A percentile compares a stretch with the other conserved stretches of the same genome.
Conservation (phyloP, 345 rosid species). For the Bruguiera sexangula region DNA sequence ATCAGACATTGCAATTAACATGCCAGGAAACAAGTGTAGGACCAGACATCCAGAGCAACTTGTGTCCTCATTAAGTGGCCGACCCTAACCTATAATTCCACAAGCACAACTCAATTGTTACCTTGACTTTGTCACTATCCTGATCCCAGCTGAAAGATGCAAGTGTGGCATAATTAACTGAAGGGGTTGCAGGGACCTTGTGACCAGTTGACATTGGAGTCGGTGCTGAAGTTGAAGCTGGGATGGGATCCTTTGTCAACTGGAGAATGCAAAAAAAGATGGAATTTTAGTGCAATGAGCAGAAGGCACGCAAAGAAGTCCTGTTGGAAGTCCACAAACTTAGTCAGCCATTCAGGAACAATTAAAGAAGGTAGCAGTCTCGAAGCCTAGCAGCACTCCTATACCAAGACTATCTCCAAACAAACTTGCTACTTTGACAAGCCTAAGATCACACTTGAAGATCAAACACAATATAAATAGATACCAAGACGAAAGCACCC, state of each 20-base stretch:
- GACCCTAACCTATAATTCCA: background rate
- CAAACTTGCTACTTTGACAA: no score
- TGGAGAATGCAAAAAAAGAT: background rate
- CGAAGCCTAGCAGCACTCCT: no score
- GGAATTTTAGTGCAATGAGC: background rate
- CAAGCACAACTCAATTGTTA: constrained; percentile 12
- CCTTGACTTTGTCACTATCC: constrained; percentile 94
- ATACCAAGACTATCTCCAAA: no score
- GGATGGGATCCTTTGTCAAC: constrained; percentile 38
- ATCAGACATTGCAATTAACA: background rate
- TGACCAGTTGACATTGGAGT: constrained; percentile 40
- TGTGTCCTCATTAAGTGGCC: no score
- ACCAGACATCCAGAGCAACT: background rate
- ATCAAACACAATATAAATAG: no score
- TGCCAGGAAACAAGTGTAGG: background rate
- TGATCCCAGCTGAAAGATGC: constrained; percentile 96
- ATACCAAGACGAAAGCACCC: no score
- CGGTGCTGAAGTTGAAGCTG: constrained; percentile 31
- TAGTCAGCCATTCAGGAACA: no score
- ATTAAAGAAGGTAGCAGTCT: no score
- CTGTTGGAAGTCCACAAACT: no score
- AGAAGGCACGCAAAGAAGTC: background rate
- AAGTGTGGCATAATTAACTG: constrained; percentile 48
- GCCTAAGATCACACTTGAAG: no score
- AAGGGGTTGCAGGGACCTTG: constrained; percentile 35